Evolutionary conservation across 2,329 filamentous ascomycete species (phyloP).

Genomic region (Gyromitra esculenta): DNA sequence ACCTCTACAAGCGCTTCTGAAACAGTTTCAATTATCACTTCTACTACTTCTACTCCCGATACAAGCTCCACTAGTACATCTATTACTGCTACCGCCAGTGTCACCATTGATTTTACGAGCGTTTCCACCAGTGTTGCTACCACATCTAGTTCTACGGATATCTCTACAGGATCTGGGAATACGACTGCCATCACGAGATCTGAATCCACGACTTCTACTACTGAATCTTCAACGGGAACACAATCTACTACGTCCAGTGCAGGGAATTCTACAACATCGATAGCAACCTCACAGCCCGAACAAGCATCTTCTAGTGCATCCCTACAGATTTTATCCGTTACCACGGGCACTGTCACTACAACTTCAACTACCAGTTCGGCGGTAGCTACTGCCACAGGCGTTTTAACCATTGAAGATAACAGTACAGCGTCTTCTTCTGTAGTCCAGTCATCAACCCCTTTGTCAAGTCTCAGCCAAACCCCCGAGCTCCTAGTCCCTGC

Average conservation of each 20-base stretch:
- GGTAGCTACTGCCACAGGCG: background rate
- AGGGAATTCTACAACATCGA: background rate
- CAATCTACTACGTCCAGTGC: background rate
- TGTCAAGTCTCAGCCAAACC: background rate
- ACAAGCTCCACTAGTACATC: background rate
- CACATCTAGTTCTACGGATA: background rate
- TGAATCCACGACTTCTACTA: background rate
- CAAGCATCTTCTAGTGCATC: background rate
- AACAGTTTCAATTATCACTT: background rate
- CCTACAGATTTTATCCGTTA: background rate
- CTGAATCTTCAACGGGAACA: background rate
- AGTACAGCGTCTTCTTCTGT: background rate
- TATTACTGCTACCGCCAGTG: background rate
- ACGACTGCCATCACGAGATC: background rate
- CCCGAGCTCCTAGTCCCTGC: background rate
- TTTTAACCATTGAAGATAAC: background rate
- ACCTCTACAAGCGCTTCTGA: background rate
- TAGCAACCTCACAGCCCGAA: background rate
- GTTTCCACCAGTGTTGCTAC: background rate
- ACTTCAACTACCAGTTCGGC: no score
- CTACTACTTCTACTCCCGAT: background rate
- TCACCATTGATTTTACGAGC: no score
- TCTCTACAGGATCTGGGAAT: background rate
- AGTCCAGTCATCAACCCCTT: background rate
- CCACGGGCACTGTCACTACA: background rate